Conservation (phyloP, 2,329 filamentous ascomycete species). For the Dactylellina haptotyla region DNA sequence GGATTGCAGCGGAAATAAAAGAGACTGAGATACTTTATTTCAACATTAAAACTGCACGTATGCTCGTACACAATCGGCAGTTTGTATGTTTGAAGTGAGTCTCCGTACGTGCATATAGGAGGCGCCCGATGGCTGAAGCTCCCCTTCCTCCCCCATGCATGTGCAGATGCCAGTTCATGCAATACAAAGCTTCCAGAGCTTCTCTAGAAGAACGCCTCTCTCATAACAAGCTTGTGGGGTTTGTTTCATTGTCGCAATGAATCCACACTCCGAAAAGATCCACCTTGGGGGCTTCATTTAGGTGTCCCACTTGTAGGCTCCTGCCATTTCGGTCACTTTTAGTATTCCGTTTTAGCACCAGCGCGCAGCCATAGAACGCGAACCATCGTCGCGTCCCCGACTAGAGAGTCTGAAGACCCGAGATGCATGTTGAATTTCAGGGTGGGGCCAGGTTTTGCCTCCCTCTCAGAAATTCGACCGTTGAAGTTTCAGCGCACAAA, state of each 20-base stretch:
- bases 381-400: conserved; percentile 4
- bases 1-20: conserved; percentile 5
- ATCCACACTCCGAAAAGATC: conserved; percentile 43
- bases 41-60: background rate
- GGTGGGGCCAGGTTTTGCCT: conserved; percentile 4
- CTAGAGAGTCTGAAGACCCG: background rate
- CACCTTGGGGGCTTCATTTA: conserved; percentile 24
- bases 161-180: conserved; percentile 41
- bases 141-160: conserved; percentile 31
- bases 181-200: conserved; percentile 41
- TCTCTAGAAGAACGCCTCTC: conserved; percentile 25
- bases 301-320: conserved; percentile 25
- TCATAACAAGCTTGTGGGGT: conserved; percentile 25
- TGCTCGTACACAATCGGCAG: conserved; percentile 13
- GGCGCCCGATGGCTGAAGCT: conserved; percentile 44
- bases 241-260: conserved; percentile 54
- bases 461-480: conserved; percentile 23
- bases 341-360: conserved; percentile 13
- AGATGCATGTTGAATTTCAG: background rate
- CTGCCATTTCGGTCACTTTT: conserved; percentile 39
- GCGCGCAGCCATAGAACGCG: conserved; percentile 4
- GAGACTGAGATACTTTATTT: conserved; percentile 12
- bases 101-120: conserved; percentile 18
- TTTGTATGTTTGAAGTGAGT: conserved; percentile 14
- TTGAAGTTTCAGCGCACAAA: conserved; percentile 39